Evolutionary conservation across 139 green algal species (phyloP).

Genomic region (Volvox africanus): DNA sequence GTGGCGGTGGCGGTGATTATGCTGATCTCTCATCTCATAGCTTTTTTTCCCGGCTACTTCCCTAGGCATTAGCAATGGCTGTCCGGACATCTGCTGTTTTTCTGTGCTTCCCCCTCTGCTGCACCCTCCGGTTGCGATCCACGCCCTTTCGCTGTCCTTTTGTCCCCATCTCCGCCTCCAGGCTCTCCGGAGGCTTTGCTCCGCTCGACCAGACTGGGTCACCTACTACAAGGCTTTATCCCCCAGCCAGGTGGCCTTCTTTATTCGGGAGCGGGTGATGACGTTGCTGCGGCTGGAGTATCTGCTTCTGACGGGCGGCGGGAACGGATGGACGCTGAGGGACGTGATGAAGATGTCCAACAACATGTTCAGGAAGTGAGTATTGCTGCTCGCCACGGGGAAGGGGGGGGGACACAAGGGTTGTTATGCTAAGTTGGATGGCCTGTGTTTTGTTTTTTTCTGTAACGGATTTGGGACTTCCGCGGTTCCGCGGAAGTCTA

Average conservation of each 20-base stretch:
- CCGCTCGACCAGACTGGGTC: conserved; percentile 56
- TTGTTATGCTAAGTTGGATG: no score
- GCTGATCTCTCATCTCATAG: no score
- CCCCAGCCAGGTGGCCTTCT: conserved; percentile 63
- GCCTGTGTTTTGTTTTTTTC: no score
- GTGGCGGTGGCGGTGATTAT: no score
- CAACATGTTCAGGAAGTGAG: conserved; percentile 58
- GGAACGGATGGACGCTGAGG: conserved; percentile 38
- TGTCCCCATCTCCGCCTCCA: conserved; percentile 23
- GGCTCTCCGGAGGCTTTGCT: conserved; percentile 55
- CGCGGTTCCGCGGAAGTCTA: no score
- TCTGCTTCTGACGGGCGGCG: conserved; percentile 55
- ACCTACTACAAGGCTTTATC: conserved; percentile 56
- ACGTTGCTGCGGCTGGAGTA: conserved; percentile 66
- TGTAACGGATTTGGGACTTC: no score
- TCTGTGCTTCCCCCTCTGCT: background rate
- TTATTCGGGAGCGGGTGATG: conserved; percentile 59
- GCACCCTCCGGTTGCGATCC: no score
- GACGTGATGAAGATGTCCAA: conserved; percentile 66
- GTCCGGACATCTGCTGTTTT: no score
- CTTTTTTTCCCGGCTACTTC: no score
- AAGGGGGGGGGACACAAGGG: background rate
- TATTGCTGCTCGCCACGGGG: no score
- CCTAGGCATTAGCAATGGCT: no score
- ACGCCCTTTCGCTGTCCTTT: background rate